A percentile compares a stretch with the other conserved stretches of the same genome.
Evolutionary conservation across 345 rosid genomes (phyloP).

Genomic region (Hibiscus mutabilis): DNA sequence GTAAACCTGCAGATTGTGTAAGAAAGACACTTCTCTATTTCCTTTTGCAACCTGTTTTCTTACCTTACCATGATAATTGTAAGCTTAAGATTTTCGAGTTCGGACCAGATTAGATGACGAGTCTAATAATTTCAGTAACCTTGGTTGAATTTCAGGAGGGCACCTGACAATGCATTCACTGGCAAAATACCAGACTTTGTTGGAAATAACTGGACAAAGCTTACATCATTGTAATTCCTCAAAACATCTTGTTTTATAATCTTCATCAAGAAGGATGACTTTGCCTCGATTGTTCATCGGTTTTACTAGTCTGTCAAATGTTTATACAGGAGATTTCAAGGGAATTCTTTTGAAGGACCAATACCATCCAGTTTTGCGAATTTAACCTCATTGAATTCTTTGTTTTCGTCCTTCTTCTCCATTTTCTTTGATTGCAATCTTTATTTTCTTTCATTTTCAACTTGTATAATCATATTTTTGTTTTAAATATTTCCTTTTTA

Average conservation of each 20-base stretch:
- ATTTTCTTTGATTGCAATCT: no score
- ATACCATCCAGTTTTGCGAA: slow-evolving; percentile 35
- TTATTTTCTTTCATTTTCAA: no score
- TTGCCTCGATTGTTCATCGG: background rate
- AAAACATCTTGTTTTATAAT: background rate
- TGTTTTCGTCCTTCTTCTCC: no score
- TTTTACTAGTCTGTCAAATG: background rate
- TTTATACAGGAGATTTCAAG: slow-evolving; percentile 24
- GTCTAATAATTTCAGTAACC: background rate
- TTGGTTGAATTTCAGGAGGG: slow-evolving; percentile 22
- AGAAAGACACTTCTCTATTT: slow-evolving; percentile 18
- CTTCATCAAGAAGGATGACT: background rate
- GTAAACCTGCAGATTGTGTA: slow-evolving; percentile 48
- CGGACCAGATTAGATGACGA: no score
- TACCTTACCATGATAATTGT: no score
- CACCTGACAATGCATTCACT: slow-evolving; percentile 23
- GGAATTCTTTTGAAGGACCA: slow-evolving; percentile 36
- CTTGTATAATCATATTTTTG: no score
- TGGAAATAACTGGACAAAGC: slow-evolving; percentile 28
- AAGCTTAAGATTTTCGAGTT: no score
- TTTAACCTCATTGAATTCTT: slow-evolving; percentile 14
- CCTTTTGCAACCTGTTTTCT: background rate
- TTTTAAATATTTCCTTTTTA: no score
- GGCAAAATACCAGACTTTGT: slow-evolving; percentile 33
- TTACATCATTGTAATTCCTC: slow-evolving; percentile 14